These are phyloP conservation scores for Erodium chrysanthum DNA, from an alignment of 441 rosid genomes.

Conservation along the genomic window DNA sequence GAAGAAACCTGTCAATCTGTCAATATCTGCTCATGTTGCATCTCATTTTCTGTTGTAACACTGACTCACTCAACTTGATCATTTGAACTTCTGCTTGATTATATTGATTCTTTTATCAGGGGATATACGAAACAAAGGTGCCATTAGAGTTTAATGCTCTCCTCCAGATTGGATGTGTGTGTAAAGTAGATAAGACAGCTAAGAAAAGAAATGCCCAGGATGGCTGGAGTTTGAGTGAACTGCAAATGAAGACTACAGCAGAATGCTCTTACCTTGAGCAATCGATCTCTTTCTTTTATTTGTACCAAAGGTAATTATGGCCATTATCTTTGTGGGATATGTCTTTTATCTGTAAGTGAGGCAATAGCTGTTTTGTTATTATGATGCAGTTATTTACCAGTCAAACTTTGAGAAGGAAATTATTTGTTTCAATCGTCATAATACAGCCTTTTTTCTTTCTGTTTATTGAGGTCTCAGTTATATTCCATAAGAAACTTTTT, in stretches of 20 bases:
- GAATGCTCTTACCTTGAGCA: constrained; percentile 80
- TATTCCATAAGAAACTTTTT: background rate
- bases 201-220: constrained; percentile 63
- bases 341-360: constrained; percentile 9
- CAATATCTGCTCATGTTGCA: background rate
- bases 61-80: constrained; percentile 8
- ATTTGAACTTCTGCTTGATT: constrained; percentile 19
- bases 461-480: background rate
- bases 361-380: constrained; percentile 6
- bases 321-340: constrained; percentile 7
- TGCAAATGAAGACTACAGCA: constrained; percentile 84
- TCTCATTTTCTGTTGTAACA: constrained; percentile 15
- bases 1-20: background rate
- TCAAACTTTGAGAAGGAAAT: constrained; percentile 10
- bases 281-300: constrained; percentile 69
- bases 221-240: constrained; percentile 74
- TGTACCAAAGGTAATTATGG: constrained; percentile 68
- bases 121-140: constrained; percentile 79
- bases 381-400: constrained; percentile 18
- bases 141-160: constrained; percentile 71
- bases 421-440: background rate
- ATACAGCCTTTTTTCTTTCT: background rate
- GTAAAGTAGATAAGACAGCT: constrained; percentile 70
- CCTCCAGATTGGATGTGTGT: constrained; percentile 88
- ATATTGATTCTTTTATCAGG: constrained; percentile 43